Conservation (phyloP, 306 rosid species). For the Cucurbita maxima region DNA sequence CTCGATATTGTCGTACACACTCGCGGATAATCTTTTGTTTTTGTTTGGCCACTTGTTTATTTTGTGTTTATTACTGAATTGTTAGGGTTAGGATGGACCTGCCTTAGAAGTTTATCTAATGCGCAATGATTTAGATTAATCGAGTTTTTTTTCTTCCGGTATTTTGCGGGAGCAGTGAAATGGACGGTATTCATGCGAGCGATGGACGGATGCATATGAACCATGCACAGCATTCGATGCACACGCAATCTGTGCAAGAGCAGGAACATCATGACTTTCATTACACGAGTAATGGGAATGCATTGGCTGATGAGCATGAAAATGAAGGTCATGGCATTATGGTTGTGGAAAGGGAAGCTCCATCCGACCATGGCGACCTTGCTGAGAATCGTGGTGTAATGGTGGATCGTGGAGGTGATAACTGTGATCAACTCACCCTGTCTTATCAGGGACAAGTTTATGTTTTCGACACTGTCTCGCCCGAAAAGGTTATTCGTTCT, state of each 20-base stretch:
- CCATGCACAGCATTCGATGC: conserved; percentile 38
- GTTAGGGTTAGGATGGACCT: not conserved
- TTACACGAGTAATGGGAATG: conserved; percentile 44
- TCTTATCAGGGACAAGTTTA: conserved; percentile 69
- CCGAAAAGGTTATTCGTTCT: conserved; percentile 46
- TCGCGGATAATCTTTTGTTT: not conserved
- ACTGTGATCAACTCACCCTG: conserved; percentile 53
- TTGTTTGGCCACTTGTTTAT: not conserved
- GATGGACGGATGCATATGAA: conserved; percentile 30
- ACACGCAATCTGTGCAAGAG: conserved; percentile 34
- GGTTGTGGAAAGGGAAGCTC: conserved; percentile 31
- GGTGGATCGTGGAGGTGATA: conserved; percentile 28
- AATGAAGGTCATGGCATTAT: conserved; percentile 33
- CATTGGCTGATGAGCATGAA: conserved; percentile 33
- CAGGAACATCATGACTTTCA: conserved; percentile 45
- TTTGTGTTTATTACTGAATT: not conserved
- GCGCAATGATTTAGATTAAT: not conserved
- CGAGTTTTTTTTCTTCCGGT: not conserved
- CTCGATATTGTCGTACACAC: not conserved
- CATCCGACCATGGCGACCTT: conserved; percentile 35
- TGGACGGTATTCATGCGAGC: conserved; percentile 45
- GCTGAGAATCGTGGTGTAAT: conserved; percentile 23
- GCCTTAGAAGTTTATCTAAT: not conserved
- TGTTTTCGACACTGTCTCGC: conserved; percentile 51
- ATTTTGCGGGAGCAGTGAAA: conserved; percentile 7